phyloP scores from a whole-genome alignment of 2,329 filamentous ascomycete species.

The Trichoderma semiorbis region DNA sequence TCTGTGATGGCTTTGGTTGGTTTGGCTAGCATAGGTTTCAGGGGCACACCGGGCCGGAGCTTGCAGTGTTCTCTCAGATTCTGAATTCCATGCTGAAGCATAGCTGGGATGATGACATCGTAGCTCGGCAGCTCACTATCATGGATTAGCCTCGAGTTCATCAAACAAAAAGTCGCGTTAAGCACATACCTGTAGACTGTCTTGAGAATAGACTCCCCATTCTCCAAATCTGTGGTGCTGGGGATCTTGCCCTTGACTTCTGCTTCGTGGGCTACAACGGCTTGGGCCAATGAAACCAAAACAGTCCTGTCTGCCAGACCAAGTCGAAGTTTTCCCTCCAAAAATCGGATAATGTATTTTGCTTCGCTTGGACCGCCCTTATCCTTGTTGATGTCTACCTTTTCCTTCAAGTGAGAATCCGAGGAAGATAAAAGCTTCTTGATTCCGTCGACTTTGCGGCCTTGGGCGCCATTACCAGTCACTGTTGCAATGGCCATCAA shows the following conservation, averaged over 20 bases:
- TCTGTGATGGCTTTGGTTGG: constrained; percentile 98
- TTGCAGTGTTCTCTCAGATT: constrained; percentile 82
- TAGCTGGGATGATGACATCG: constrained; percentile 87
- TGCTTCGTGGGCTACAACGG: constrained; percentile 79
- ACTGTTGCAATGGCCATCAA: constrained; percentile 85
- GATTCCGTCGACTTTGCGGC: constrained; percentile 87
- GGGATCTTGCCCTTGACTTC: constrained; percentile 67
- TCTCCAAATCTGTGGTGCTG: constrained; percentile 71
- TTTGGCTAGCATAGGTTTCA: constrained; percentile 98
- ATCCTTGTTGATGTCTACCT: constrained; percentile 85
- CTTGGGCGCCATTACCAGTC: constrained; percentile 81
- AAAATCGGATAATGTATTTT: constrained; percentile 87
- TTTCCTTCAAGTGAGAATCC: constrained; percentile 68
- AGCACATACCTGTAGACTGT: constrained; percentile 72
- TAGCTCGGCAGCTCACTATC: constrained; percentile 89
- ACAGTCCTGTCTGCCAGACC: constrained; percentile 91
- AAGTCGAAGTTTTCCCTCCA: constrained; percentile 90
- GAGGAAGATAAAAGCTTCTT: constrained; percentile 94
- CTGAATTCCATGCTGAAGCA: constrained; percentile 82
- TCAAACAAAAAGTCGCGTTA: not conserved
- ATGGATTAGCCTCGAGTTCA: constrained; percentile 31
- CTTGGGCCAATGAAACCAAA: constrained; percentile 84
- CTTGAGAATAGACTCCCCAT: constrained; percentile 84
- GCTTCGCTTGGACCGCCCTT: constrained; percentile 94
- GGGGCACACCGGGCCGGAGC: constrained; percentile 84